phyloP scores from a whole-genome alignment of 805 yeast species.

The Hagleromyces aurorensis region DNA sequence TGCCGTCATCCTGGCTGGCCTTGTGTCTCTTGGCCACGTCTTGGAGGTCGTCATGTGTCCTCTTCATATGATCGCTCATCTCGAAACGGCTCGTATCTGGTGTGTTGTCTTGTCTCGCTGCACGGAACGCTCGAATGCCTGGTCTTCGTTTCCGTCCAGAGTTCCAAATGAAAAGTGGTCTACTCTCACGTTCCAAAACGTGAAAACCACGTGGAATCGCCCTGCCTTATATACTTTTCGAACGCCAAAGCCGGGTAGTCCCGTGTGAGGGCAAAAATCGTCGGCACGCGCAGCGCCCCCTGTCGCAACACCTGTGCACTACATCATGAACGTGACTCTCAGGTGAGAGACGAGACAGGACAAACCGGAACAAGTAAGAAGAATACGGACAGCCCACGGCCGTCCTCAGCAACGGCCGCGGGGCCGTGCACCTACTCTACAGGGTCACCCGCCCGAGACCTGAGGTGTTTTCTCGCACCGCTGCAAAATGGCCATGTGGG shows the following conservation, averaged over 20 bases:
- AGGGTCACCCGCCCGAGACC: too few species aligned
- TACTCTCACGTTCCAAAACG: slow-evolving; percentile 15
- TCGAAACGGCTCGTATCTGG: slow-evolving; percentile 1
- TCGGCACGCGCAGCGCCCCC: neutral
- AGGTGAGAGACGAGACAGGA: too few species aligned
- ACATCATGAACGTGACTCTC: too few species aligned
- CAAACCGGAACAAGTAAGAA: too few species aligned
- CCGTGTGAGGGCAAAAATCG: slow-evolving; percentile 1
- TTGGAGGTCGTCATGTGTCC: slow-evolving; percentile 2
- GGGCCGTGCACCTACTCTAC: too few species aligned
- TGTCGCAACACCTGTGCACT: too few species aligned
- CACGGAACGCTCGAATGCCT: neutral
- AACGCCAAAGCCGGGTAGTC: slow-evolving; percentile 1
- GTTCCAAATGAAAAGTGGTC: neutral
- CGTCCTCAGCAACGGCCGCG: too few species aligned
- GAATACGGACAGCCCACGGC: neutral
- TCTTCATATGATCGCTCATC: slow-evolving; percentile 6
- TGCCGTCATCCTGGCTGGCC: slow-evolving; percentile 18
- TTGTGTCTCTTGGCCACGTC: slow-evolving; percentile 12
- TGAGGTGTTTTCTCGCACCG: too few species aligned
- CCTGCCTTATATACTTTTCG: slow-evolving; percentile 3
- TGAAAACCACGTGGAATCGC: slow-evolving; percentile 28
- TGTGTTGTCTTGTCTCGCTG: neutral
- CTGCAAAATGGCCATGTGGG: too few species aligned
- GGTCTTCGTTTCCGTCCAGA: neutral